A percentile compares a stretch with the other conserved stretches of the same genome.
Evolutionary conservation across 768 basidiomycete species (phyloP).

Genomic region (Collybia sordida): DNA sequence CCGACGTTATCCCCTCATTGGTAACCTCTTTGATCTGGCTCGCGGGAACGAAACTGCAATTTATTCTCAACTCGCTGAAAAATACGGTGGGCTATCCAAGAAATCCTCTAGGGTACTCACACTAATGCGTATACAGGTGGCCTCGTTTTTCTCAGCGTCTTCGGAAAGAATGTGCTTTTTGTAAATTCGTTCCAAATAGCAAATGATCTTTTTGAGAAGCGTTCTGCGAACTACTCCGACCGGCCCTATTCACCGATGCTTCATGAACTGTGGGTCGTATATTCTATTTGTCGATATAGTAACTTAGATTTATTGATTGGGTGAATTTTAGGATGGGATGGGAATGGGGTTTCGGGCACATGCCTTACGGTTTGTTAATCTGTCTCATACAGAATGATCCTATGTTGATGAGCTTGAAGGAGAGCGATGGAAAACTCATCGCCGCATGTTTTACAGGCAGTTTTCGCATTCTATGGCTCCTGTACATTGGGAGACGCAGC

Average conservation of each 20-base stretch:
- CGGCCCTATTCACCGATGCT: conserved; percentile 48
- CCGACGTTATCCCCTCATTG: conserved; percentile 48
- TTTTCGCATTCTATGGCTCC: conserved; percentile 44
- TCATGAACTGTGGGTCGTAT: conserved; percentile 40
- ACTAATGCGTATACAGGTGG: conserved; percentile 36
- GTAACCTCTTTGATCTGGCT: conserved; percentile 51
- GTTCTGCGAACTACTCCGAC: conserved; percentile 57
- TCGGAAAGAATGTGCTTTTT: conserved; percentile 49
- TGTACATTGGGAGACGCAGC: conserved; percentile 43
- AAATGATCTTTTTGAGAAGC: conserved; percentile 56
- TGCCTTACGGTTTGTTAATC: conserved; percentile 42
- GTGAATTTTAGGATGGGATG: conserved; percentile 27
- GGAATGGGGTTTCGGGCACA: conserved; percentile 57
- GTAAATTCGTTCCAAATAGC: conserved; percentile 41
- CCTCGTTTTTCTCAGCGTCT: conserved; percentile 49
- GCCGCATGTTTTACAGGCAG: conserved; percentile 51
- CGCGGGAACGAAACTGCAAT: conserved; percentile 33
- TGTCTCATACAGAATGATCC: not conserved
- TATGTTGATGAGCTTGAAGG: conserved; percentile 27
- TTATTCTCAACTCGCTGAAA: conserved; percentile 39
- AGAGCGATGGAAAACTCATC: conserved; percentile 50
- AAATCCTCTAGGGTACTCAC: not conserved
- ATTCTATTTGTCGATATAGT: not conserved
- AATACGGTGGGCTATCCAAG: conserved; percentile 33
- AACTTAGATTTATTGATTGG: conserved; percentile 1